A percentile compares a stretch with the other conserved stretches of the same genome.
Conservation (phyloP, 164 flowering plant species). For the Vitis rupestris region DNA sequence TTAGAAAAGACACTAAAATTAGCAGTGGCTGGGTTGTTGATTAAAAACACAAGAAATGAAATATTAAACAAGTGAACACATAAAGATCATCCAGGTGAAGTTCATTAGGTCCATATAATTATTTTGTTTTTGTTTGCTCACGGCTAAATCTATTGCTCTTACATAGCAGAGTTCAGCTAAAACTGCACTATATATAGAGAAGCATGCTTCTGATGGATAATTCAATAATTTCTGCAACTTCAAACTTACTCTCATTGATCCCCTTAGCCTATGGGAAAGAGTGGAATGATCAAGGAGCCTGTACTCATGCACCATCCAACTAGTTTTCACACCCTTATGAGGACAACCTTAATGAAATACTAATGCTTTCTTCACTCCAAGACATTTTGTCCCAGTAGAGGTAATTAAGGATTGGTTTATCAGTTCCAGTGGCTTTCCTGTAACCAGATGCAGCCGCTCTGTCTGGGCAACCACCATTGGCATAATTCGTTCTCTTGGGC, state of each 20-base stretch:
- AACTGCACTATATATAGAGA: too few relatives aligned
- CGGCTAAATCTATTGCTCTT: neutral
- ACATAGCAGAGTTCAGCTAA: too few relatives aligned
- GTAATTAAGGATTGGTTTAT: conserved; percentile 39
- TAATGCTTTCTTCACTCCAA: conserved; percentile 59
- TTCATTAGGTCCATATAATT: neutral
- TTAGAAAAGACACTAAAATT: neutral
- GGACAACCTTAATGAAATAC: conserved; percentile 57
- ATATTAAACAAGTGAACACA: too few relatives aligned
- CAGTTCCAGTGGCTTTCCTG: conserved; percentile 58
- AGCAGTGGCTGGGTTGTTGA: too few relatives aligned
- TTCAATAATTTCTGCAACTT: too few relatives aligned
- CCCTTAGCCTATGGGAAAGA: conserved; percentile 16
- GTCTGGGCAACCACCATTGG: conserved; percentile 40
- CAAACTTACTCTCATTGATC: conserved; percentile 39
- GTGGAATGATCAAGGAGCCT: conserved; percentile 27
- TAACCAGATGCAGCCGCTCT: conserved; percentile 42
- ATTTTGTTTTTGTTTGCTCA: neutral
- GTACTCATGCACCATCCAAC: conserved; percentile 60
- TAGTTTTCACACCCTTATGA: conserved; percentile 49
- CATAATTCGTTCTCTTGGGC: conserved; percentile 38
- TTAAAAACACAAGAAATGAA: too few relatives aligned
- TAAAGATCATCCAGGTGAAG: too few relatives aligned
- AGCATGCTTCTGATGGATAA: too few relatives aligned
- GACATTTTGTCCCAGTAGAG: conserved; percentile 28